Evolutionary conservation across 1,284 basidiomycete genomes (phyloP), one percentile per base, ranked within the genome.

Genomic region (Heliocybe sulcata): DNA sequence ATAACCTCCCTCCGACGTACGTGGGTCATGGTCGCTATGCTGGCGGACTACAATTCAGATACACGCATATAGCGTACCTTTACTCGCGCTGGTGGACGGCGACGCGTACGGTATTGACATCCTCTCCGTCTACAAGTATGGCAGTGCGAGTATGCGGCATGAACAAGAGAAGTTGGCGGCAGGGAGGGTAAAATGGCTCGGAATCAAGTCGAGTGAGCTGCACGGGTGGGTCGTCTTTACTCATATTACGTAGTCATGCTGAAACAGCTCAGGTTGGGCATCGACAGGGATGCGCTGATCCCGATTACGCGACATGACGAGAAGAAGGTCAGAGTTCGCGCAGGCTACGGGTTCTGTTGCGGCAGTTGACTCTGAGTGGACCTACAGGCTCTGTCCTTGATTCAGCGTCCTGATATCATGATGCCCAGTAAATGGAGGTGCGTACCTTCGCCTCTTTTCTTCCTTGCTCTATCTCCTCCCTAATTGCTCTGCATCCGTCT

Each of bases 51-150:
- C n/a, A 50, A 19, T 26, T 26, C 52, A 26, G 26, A 27, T 26
- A 56, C 35, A 93, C 52, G 27, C 29, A 27, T 26, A 56, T 35
- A 93, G 88, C 12, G 74, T 90, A 29, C 87, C 84, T 0, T 77
- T 95, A 48, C 67, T 89, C 54, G 86, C 80, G 0, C 70, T 97
- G n/a, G 87, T 96, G 3, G 94, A 98, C 64, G 88, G 82, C 0
- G 94, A 98, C 67, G 86, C 94, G 0, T 90, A 91, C 66, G 94
- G 94, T 1, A 67, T 97, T 38, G 91, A 94, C 58, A 96, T 98
- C 57, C 77, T 93, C 2, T 88, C 89, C 0, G 87, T 90, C 2
- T 97, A 94, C 71, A 87, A 81, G 59, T 81, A 83, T 57, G 87
- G 89, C 12, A 90, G 87, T 60, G 68, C 65, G 53, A 72, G 69